Base-by-base conservation (phyloP, 768 basidiomycete genomes). In the Multifurca ochricompacta region DNA sequence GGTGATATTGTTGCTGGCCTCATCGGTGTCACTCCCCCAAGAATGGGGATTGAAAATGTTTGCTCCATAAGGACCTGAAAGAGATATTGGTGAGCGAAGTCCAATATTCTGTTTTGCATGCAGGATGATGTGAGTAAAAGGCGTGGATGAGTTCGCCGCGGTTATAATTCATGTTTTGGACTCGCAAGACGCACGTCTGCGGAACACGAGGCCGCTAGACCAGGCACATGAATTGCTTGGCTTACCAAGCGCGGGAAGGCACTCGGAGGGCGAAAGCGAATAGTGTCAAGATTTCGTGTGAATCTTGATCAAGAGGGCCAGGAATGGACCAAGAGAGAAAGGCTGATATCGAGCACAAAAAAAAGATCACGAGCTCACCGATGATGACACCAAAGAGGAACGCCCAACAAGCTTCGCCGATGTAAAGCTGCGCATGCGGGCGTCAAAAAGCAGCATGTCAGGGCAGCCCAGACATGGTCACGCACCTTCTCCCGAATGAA, bases 361-460 rank as follows among this genome's bases (percentile, higher is more conserved):
- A n/a, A n/a, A 47, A 37, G 32, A 27, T 34, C 28, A 48, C 42
- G 41, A 57, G 68, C 78, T 58, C 66, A 80, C 87, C 92, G 47
- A 95, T 83, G 60, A 93, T 85, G 64, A 97, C 86, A 11, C 92
- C 91, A 63, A 95, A 91, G 31, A 95, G 67, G 63, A 96, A 96
- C 0, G 95, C 93, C 81, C 91, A 90, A 61, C 88, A 89, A 13
- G 96, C 93, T 76, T 99, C 96, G 57, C 96, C 96, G 54, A 97
- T 83, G 67, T 96, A 97, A 23, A 95, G 69, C 80, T 90, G 48
- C 27, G 32, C 31, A 32, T 4, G 13, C 43, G 51, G 6, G 16
- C 35, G 49, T 51, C 52, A 55, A 19, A 42, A n/a, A 28, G 39
- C 46, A 2, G 31, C n/a, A 21, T 10, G 11, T n/a, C 31, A 27